Conservation (phyloP, 139 green algal genomes). For the Ettlia oleoabundans region DNA sequence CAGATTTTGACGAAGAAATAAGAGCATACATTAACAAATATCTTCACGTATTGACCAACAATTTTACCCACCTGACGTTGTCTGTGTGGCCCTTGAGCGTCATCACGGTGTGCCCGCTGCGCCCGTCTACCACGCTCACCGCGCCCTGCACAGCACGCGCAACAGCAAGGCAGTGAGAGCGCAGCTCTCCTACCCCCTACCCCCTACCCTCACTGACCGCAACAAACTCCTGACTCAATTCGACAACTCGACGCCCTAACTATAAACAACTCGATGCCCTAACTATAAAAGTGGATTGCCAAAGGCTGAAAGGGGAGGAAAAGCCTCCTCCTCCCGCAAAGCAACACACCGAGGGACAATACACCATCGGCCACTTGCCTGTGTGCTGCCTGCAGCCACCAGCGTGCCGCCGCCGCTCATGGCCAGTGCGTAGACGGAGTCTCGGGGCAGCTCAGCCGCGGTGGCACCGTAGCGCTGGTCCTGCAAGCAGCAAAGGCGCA, state of each 20-base stretch:
- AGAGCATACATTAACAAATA: no score
- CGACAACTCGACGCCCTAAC: no score
- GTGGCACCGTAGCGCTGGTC: neutral
- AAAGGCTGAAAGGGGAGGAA: no score
- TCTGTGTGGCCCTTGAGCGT: slow-evolving; percentile 87
- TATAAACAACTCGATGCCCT: no score
- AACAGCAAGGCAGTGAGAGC: neutral
- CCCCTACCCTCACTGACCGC: no score
- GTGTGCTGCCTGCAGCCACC: slow-evolving; percentile 76
- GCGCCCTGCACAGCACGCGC: slow-evolving; percentile 13
- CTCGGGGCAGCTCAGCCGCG: slow-evolving; percentile 15
- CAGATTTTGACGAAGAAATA: no score
- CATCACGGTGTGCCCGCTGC: slow-evolving; percentile 63
- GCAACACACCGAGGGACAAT: neutral
- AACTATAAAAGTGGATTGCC: no score
- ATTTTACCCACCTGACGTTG: slow-evolving; percentile 75
- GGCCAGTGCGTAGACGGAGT: slow-evolving; percentile 84
- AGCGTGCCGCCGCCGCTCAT: slow-evolving; percentile 66
- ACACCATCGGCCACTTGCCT: slow-evolving; percentile 24
- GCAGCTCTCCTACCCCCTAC: no score
- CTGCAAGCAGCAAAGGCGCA: neutral
- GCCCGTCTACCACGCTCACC: slow-evolving; percentile 77
- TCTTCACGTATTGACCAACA: no score
- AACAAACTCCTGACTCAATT: no score
- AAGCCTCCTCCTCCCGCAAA: no score